Percentiles rank a stretch among this genome's conserved stretches.
phyloP scores from a whole-genome alignment of 345 rosid genomes.

The Bretschneidera sinensis region DNA sequence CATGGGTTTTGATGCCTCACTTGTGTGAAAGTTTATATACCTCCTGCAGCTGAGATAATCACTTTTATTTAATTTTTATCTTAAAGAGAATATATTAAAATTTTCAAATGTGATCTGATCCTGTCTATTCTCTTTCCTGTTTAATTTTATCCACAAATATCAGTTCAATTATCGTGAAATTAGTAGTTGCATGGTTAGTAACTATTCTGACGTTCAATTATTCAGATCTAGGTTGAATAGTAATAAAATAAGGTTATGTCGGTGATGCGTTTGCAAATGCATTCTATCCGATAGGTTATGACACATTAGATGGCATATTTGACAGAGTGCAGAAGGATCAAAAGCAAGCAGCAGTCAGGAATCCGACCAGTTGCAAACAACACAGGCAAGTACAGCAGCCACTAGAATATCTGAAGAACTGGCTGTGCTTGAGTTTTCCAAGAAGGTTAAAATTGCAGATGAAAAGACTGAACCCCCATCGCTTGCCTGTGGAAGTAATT shows the following conservation, averaged over 20 bases:
- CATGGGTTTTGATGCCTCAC: no score
- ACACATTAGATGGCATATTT: constrained; percentile 9
- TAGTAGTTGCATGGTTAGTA: not conserved
- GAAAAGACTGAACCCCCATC: constrained; percentile 5
- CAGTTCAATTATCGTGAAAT: not conserved
- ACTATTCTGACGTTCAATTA: not conserved
- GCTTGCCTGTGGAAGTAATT: constrained; percentile 3
- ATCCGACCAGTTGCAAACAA: constrained; percentile 17
- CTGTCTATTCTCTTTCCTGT: not conserved
- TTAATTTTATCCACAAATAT: not conserved
- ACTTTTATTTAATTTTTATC: no score
- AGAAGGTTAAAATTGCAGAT: constrained; percentile 15
- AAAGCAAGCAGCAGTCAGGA: constrained; percentile 16
- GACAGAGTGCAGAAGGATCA: constrained; percentile 30
- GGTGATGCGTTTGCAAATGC: not conserved
- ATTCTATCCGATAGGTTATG: not conserved
- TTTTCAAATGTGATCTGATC: not conserved
- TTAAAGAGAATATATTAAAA: no score
- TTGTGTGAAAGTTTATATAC: no score
- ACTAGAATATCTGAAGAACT: constrained; percentile 18
- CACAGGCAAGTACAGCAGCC: constrained; percentile 10
- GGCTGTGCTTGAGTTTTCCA: constrained; percentile 17
- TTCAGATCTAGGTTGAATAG: not conserved
- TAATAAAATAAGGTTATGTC: not conserved
- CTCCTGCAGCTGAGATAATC: no score